Base-by-base conservation (phyloP, 352 stramenopile genomes). In the Phytophthora hibernalis region DNA sequence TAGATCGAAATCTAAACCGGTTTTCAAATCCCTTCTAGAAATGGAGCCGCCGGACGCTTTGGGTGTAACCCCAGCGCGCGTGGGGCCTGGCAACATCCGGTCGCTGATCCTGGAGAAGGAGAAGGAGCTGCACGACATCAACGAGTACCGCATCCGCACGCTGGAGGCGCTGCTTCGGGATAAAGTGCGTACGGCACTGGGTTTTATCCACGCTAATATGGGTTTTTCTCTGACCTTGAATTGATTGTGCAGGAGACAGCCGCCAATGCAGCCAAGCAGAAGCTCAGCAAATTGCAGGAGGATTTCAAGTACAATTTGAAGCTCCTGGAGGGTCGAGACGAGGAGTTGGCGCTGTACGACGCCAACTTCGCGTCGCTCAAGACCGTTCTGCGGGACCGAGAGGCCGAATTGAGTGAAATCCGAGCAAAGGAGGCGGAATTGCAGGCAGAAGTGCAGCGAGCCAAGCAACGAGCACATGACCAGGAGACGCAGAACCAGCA, bases 251-350 rank as follows among this genome's bases (percentile, higher is more conserved):
- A 87, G 77, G 83, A 92, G 26, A 60, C 59, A 2, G 70, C 76
- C 1, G 70, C 65, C 21, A 70, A 66, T 7, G 63, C 70, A 10
- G 85, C 87, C 66, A 93, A 90, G 68, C 74, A 89, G 54, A 86
- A 90, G 69, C 86, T 97, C 16, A 73, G 54, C 60, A 96, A 97
- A 62, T 71, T 98, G 24, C 90, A 96, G 61, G 90, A 97, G 54
- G 92, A 98, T 70, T 98, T 97, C 82, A 92, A 96, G 68, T 97
- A 97, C 78, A 97, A 98, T 63, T 74, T 98, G 43, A 95, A 95
- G 77, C 71, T 98, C 9, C 75, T 97, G 10, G 91, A 96, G 57
- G 90, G 90, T n/a, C 84, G 91, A 31, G 91, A 98, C 62, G 89
- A 95, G 57, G 91, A 98, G 67, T 77, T 98, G 21, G 79, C 80